A percentile compares a stretch with the other conserved stretches of the same genome.
phyloP scores from a whole-genome alignment of 352 stramenopile genomes.

The Globisporangium alternatum region DNA sequence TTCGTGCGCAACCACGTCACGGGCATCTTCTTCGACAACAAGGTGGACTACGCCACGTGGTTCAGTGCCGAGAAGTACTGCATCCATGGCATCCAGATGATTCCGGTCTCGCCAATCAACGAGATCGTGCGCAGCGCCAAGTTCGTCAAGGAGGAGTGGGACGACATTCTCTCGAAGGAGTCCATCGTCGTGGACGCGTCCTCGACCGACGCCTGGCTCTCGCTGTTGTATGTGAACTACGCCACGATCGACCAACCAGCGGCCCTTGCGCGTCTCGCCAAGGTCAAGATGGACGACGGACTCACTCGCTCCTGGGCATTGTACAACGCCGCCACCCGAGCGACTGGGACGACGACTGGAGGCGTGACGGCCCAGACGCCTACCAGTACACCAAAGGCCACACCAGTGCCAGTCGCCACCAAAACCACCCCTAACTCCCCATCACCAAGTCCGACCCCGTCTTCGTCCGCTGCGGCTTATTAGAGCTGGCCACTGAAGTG shows the following conservation, averaged over 20 bases:
- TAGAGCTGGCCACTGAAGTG: background rate
- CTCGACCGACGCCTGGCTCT: constrained; percentile 55
- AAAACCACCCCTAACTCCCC: background rate
- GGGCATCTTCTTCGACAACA: constrained; percentile 81
- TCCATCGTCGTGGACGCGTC: constrained; percentile 37
- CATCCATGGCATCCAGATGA: constrained; percentile 84
- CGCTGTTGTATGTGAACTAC: constrained; percentile 68
- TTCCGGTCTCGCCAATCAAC: constrained; percentile 67
- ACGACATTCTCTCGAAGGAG: constrained; percentile 65
- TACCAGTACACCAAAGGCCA: background rate
- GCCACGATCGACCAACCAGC: constrained; percentile 50
- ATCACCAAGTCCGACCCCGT: background rate
- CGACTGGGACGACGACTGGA: no score
- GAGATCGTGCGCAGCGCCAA: constrained; percentile 53
- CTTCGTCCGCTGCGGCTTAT: background rate
- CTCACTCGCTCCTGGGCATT: constrained; percentile 62
- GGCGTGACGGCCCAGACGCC: background rate
- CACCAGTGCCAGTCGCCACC: background rate
- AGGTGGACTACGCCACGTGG: constrained; percentile 77
- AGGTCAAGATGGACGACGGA: constrained; percentile 62
- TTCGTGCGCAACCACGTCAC: constrained; percentile 69
- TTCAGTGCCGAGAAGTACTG: constrained; percentile 60
- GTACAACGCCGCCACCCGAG: constrained; percentile 60
- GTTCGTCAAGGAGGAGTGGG: constrained; percentile 76
- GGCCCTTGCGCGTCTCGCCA: constrained; percentile 41